Evolutionary conservation across 208 protist genomes (phyloP), one percentile per base, ranked within the genome.

Genomic region (Entamoeba invadens): DNA sequence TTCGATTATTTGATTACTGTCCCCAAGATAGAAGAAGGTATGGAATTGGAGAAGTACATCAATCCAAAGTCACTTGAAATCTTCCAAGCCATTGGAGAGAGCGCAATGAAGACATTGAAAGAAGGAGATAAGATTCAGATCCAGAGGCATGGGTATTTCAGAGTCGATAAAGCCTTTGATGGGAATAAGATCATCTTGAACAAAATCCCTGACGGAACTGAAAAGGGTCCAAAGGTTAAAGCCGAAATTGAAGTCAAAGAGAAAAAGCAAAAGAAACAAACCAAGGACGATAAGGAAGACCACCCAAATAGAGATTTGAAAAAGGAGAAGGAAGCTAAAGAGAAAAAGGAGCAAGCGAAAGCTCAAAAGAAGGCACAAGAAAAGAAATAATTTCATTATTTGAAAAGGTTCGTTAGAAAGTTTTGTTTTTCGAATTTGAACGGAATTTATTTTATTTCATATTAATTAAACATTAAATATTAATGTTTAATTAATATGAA

Each of bases 1-100:
- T 99, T 97, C 96, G 98, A 98, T 95, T 96, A 98, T 94, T 94
- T 99, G 12, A 97, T 99, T 93, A 99, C 96, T 21, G 99, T 98
- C 95, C 96, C 96, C 94, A 99, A 99, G 95, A 94, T 98, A 8
- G 98, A 99, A 93, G 94, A 97, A 46, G 97, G 96, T 46, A 96
- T 77, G 57, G 57, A 98, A 45, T 95, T 99, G 46, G 96, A 98
- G 68, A 96, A 98, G 68, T 95, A 98, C 92, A 96, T 99, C 94
- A 98, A 98, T 45, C 93, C 96, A 31, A 96, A 98, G 35, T 98
- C 97, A 31, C 96, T 96, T 77, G 44, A 87, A n/a, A 96, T 96
- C 94, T 95, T 96, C 44, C 31, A 47, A 8, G 93, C 51, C 16
- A 10, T 92, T 92, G 91, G 91, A n/a, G 91, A 92, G 21, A 35